Base-by-base conservation (phyloP, 2,329 filamentous ascomycete species). In the Ophiostoma perfectum region DNA sequence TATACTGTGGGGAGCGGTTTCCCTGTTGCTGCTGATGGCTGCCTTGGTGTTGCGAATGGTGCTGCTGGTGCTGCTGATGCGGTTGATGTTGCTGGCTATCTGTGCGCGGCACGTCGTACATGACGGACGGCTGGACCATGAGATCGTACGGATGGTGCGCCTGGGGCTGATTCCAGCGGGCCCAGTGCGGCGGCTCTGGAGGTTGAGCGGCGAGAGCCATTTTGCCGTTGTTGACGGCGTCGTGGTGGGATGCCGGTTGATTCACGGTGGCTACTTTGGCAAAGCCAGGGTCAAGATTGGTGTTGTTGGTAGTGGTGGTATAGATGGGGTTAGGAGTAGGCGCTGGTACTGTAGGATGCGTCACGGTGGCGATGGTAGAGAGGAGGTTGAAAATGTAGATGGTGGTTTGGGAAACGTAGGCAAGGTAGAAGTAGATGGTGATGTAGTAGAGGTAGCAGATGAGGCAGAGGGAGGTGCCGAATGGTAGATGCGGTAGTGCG, bases 151-250 rank as follows among this genome's bases (percentile, higher is more conserved):
- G 63, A 27, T 52, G 64, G 71, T 72, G 62, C 7, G 74, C 72
- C 60, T 78, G 78, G 62, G 84, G 80, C 58, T 85, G 83, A 70
- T 82, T 76, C 82, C 84, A 86, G 72, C 83, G 83, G 73, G 79
- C 81, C 86, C 86, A 88, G 77, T 77, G 78, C 67, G 80, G 78
- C 72, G 78, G 74, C 64, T 78, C 78, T 70, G 80, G 76, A 68
- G 80, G 75, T 74, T 82, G 80, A 74, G 80, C 77, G 68, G 81
- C 78, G 73, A 84, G 79, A 73, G 82, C 81, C 82, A 86, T 78
- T 75, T 79, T 76, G 65, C 73, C 75, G 73, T 75, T 69, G 71
- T 70, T 67, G 67, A 68, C 73, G 67, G 41, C 38, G 66, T 52
- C 27, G 38, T 27, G 27, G 42, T 55, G 12, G 60, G 44, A 9